A percentile compares a stretch with the other conserved stretches of the same genome.
Conservation (phyloP, 495 filamentous ascomycete species). For the Aspergillus asperescens region DNA sequence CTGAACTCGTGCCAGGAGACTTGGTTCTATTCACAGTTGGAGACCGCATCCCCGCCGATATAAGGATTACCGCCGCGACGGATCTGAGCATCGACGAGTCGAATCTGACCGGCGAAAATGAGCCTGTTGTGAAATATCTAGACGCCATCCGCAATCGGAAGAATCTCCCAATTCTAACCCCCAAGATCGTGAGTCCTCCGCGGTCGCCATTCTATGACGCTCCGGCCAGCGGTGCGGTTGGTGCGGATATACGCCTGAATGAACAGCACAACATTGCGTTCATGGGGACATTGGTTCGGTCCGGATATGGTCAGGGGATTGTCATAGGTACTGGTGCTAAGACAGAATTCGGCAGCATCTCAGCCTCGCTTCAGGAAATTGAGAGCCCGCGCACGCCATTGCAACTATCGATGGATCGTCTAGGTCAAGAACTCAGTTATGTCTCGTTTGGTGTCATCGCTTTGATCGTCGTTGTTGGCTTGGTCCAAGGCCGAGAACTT, state of each 20-base stretch:
- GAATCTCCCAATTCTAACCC: conserved; percentile 13
- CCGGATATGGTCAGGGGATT: conserved; percentile 91
- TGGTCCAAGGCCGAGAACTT: conserved; percentile 80
- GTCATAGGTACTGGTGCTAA: conserved; percentile 89
- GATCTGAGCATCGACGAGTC: conserved; percentile 94
- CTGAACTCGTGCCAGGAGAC: conserved; percentile 85
- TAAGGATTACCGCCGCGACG: conserved; percentile 83
- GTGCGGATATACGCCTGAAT: conserved; percentile 59
- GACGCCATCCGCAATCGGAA: conserved; percentile 47
- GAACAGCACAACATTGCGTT: conserved; percentile 84
- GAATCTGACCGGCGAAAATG: conserved; percentile 95
- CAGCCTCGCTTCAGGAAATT: conserved; percentile 83
- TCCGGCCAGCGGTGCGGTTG: conserved; percentile 56
- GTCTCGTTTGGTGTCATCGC: conserved; percentile 93
- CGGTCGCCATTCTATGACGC: conserved; percentile 56
- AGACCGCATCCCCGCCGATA: conserved; percentile 93
- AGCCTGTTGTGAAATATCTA: conserved; percentile 73
- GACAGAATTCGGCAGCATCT: conserved; percentile 96
- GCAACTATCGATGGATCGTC: conserved; percentile 92
- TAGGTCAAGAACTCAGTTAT: conserved; percentile 91
- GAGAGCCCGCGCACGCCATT: conserved; percentile 91
- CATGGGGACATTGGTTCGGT: conserved; percentile 95
- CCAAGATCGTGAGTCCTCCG: conserved; percentile 37
- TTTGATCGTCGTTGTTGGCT: conserved; percentile 82
- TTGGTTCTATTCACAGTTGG: conserved; percentile 89